These are phyloP conservation scores for Ophidiomyces ophidiicola DNA, from an alignment of 2,329 filamentous ascomycete genomes.

Conservation along the genomic window DNA sequence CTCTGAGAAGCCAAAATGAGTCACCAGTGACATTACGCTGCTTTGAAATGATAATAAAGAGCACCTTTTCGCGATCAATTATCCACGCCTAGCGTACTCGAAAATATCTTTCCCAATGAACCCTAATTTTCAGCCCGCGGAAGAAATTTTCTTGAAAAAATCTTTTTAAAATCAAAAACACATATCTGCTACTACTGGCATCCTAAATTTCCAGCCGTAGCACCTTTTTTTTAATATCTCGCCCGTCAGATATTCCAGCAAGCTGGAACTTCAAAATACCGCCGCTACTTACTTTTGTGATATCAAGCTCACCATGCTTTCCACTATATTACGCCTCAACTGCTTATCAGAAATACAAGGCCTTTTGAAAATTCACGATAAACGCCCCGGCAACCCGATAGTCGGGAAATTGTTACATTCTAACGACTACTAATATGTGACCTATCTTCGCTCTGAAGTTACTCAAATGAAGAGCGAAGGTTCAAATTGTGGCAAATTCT, in stretches of 20 bases:
- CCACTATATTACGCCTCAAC: too few relatives aligned
- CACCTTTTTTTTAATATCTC: background rate
- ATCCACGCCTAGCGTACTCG: background rate
- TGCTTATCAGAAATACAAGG: too few relatives aligned
- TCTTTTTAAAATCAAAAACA: background rate
- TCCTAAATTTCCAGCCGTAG: background rate
- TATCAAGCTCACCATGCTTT: too few relatives aligned
- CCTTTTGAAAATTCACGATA: too few relatives aligned
- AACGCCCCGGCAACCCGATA: too few relatives aligned
- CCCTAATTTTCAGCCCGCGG: background rate
- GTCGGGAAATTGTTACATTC: too few relatives aligned
- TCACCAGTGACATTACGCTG: background rate
- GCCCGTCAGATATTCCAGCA: conserved; percentile 4
- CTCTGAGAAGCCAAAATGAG: conserved; percentile 9
- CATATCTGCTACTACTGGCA: background rate
- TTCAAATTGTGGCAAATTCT: too few relatives aligned
- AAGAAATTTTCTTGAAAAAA: conserved; percentile 1
- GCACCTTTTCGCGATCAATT: background rate
- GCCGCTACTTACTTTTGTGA: background rate
- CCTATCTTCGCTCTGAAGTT: too few relatives aligned
- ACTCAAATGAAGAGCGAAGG: too few relatives aligned
- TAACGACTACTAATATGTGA: too few relatives aligned
- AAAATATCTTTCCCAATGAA: background rate
- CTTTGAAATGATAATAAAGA: background rate
- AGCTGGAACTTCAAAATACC: background rate